Conservation (phyloP, 108 stramenopile species). For the Cyclotella distinguenda region DNA sequence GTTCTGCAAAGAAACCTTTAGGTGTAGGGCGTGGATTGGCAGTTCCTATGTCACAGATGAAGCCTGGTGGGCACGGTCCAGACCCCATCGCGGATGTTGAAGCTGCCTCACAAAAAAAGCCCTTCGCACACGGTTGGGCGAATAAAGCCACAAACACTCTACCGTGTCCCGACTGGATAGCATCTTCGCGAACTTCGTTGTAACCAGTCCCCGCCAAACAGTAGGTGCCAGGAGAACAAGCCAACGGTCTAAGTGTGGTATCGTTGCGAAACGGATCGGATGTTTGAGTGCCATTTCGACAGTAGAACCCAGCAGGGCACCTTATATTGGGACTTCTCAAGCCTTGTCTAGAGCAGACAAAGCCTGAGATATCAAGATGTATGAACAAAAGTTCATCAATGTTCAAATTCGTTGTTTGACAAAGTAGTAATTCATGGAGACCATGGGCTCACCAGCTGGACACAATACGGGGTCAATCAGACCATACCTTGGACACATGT, state of each 20-base stretch:
- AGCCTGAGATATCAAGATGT: constrained; percentile 42
- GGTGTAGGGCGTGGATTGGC: constrained; percentile 78
- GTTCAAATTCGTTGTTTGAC: too few relatives aligned
- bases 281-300: constrained; percentile 76
- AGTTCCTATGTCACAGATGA: constrained; percentile 79
- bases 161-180: constrained; percentile 2
- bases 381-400: too few relatives aligned
- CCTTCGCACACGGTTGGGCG: constrained; percentile 79
- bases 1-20: constrained; percentile 67
- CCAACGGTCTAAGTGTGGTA: constrained; percentile 53
- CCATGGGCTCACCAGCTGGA: constrained; percentile 67
- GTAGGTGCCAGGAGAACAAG: constrained; percentile 78
- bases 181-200: constrained; percentile 59
- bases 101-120: constrained; percentile 75
- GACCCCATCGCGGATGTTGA: constrained; percentile 59
- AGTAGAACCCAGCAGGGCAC: constrained; percentile 84
- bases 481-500: constrained; percentile 80
- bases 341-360: constrained; percentile 67
- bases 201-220: constrained; percentile 84
- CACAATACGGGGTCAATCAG: constrained; percentile 62
- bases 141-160: constrained; percentile 24
- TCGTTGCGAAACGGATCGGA: constrained; percentile 66
- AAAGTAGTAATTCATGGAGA: too few relatives aligned
- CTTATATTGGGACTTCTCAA: constrained; percentile 61
- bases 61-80: constrained; percentile 75